Percentiles rank a stretch among this genome's conserved stretches.
Evolutionary conservation across 176 grass and related monocot genomes (phyloP).

Genomic region (Puccinellia tenuiflora): DNA sequence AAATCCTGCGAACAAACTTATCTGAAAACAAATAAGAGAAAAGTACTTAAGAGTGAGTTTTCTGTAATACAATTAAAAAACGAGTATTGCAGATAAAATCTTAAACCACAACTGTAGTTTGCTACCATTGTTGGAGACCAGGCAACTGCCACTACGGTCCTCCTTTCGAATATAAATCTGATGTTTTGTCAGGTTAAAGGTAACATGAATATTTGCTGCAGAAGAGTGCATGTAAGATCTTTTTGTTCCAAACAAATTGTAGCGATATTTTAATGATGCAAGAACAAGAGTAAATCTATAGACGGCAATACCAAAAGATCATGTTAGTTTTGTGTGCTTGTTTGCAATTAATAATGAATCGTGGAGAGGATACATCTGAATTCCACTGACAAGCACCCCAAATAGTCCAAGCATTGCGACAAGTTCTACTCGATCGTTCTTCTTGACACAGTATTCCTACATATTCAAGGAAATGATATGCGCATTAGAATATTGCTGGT

Average conservation of each 20-base stretch:
- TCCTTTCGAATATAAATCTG: constrained; percentile 56
- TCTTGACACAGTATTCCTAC: constrained; percentile 79
- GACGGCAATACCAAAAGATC: background rate
- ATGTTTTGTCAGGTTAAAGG: background rate
- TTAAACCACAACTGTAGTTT: background rate
- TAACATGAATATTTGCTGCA: background rate
- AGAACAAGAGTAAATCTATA: background rate
- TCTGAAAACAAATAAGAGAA: constrained; percentile 15
- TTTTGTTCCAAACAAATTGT: background rate
- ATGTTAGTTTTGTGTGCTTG: background rate
- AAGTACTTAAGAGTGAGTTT: constrained; percentile 2
- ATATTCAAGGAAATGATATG: constrained; percentile 5
- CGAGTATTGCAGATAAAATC: background rate
- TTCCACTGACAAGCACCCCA: constrained; percentile 44
- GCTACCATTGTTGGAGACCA: constrained; percentile 54
- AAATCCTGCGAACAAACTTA: constrained; percentile 42
- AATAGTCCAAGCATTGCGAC: constrained; percentile 63
- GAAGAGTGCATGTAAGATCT: background rate
- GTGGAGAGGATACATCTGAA: constrained; percentile 64
- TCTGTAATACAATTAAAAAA: background rate
- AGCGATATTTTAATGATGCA: background rate
- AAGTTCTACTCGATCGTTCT: constrained; percentile 70
- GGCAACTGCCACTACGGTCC: constrained; percentile 32
- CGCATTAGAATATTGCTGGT: background rate
- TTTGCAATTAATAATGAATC: background rate